Base-by-base conservation (phyloP, 1,284 basidiomycete species). In the Bothia castanella region DNA sequence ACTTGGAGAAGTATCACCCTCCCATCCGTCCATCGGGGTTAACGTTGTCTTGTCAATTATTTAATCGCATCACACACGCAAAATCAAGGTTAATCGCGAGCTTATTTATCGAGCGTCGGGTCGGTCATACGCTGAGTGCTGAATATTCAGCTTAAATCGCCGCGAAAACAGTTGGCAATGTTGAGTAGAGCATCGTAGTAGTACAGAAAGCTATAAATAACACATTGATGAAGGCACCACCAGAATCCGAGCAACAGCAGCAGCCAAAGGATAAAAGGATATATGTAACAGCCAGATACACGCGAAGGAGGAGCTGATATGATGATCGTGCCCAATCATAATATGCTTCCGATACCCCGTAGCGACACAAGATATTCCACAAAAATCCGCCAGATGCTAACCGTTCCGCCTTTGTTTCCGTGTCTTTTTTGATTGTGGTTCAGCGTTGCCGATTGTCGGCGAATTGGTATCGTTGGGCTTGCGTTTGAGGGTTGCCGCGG, bases 401-500 rank as follows among this genome's bases (percentile, higher is more conserved):
- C 64, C 63, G 36, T 68, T 66, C 57, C 68, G 68, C 52, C 57
- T 70, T 55, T 40, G 65, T 74, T 73, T 66, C 55, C 83, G 76
- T 34, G 74, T 65, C 55, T 78, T 77, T 69, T 86, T 60, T 35
- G 71, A 62, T 19, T 75, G 74, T 50, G 72, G 70, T 51, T 77
- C 78, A 49, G 70, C 62, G 44, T 69, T 72, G 39, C 72, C 68
- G 40, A 74, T 73, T 27, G 76, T 75, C 31, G 83, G 79, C 25
- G 82, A 78, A 25, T 75, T 71, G 32, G 74, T 69, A 48, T 80
- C 79, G 34, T 69, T 71, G 56, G 75, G 72, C 51, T 87, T 88
- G 54, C 86, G 77, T 70, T 89, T 89, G 60, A 87, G 69, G 38
- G 79, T 73, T 48, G 82, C 72, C 60, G 72, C 69, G 35, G 75